Evolutionary conservation across 495 filamentous ascomycete species (phyloP), one percentile per base, ranked within the genome.

Genomic region (Aspergillus sparsus): DNA sequence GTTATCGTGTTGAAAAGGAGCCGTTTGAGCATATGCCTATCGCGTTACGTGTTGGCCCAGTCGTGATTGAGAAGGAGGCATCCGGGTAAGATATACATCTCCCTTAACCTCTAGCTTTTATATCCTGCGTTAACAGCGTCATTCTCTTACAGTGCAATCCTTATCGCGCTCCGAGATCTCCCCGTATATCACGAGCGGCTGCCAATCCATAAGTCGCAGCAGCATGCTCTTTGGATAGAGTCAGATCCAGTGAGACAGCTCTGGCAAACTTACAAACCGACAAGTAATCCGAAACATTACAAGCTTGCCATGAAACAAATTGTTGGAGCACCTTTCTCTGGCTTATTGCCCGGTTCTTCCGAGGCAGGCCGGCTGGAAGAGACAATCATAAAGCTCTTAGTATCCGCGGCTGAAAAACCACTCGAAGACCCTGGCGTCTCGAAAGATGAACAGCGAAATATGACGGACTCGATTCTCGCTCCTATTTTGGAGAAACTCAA

Each of bases 261-360:
- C 2, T 62, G 37, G 49, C 57, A 62, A 33, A 62, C 68, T 50
- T 15, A 61, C 10, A 62, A 63, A 15, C 62, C 62, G 9, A 18
- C 13, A 2, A 16, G 58, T 3, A n/a, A 36, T 6, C 68, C 67
- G 9, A 75, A 70, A 49, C 62, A 71, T 2, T 73, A 71, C 69
- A 77, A 77, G 46, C 62, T 72, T 15, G 45, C 73, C 15, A 71
- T 78, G 71, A 79, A 78, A 58, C 77, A 79, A 55, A 68, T 79
- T 9, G 69, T 74, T 16, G 75, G 75, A 2, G 66, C 53, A 3
- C 64, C 70, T 3, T 79, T 78, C 60, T 63, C 66, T 13, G 73
- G 72, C 0, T 32, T 72, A 12, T 55, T 71, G 3, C 15, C 42
- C 42, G 32, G 68, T 71, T 46, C 9, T 59, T 32, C 55, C 0